These are phyloP conservation scores for Westerdykella aurantiaca DNA, from an alignment of 2,329 filamentous ascomycete genomes.

Conservation along the genomic window DNA sequence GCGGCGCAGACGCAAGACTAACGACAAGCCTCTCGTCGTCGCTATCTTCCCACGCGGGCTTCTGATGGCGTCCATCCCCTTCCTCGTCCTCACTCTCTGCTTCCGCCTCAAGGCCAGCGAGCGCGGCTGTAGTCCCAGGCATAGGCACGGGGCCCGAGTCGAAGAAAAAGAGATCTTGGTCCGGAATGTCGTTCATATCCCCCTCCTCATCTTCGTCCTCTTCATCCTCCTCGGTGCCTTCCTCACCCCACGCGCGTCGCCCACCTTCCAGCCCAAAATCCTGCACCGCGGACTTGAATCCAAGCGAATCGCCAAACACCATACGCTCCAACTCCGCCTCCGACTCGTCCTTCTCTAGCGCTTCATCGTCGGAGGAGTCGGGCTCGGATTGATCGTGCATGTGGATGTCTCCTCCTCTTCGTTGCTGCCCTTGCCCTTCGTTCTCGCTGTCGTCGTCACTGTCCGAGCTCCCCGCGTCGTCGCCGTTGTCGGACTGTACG, in stretches of 20 bases:
- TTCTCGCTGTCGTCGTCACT: constrained; percentile 11
- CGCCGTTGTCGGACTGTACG: no score
- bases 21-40: constrained; percentile 85
- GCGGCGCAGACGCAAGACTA: constrained; percentile 69
- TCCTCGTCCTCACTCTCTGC: constrained; percentile 30
- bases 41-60: constrained; percentile 83
- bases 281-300: constrained; percentile 71
- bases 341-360: constrained; percentile 65
- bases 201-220: constrained; percentile 44
- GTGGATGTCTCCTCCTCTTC: constrained; percentile 10
- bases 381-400: no score
- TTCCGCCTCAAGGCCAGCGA: constrained; percentile 35
- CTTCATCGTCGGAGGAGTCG: constrained; percentile 10
- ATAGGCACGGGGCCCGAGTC: constrained; percentile 56
- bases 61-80: constrained; percentile 26
- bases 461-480: no score
- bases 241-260: constrained; percentile 7
- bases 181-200: constrained; percentile 60
- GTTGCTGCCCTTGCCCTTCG: constrained; percentile 11
- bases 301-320: constrained; percentile 81
- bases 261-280: constrained; percentile 44
- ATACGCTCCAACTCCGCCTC: constrained; percentile 83
- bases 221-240: constrained; percentile 31
- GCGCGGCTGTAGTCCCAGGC: constrained; percentile 29
- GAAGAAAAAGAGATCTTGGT: constrained; percentile 80